phyloP scores from a whole-genome alignment of 768 basidiomycete genomes.

The Coprinopsis marcescibilis region DNA sequence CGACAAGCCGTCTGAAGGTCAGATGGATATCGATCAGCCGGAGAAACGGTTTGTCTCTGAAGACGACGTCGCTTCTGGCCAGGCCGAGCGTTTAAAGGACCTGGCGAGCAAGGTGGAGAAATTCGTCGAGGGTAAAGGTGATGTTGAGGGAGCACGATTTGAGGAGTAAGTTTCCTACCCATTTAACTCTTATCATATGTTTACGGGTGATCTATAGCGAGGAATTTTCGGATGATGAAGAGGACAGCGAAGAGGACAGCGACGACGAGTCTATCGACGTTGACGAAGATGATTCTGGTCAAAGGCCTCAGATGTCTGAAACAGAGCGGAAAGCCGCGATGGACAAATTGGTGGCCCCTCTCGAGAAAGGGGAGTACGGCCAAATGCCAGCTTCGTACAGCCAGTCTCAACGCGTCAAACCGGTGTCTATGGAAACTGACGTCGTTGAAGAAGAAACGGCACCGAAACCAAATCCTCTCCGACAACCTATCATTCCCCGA shows the following conservation, averaged over 20 bases:
- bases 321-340: slow-evolving; percentile 57
- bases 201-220: slow-evolving; percentile 6
- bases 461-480: slow-evolving; percentile 32
- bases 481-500: slow-evolving; percentile 76
- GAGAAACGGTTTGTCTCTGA: slow-evolving; percentile 34
- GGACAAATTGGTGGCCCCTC: slow-evolving; percentile 74
- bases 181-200: background rate
- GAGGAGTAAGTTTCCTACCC: slow-evolving; percentile 62
- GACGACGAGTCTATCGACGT: slow-evolving; percentile 8
- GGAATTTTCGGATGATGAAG: slow-evolving; percentile 56
- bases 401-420: slow-evolving; percentile 64
- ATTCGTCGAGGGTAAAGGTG: slow-evolving; percentile 91
- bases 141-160: slow-evolving; percentile 83
- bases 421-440: slow-evolving; percentile 38
- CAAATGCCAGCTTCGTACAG: slow-evolving; percentile 69
- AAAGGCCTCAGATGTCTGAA: slow-evolving; percentile 8
- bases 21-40: slow-evolving; percentile 46
- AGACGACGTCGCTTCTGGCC: slow-evolving; percentile 52
- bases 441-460: slow-evolving; percentile 21
- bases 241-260: slow-evolving; percentile 14
- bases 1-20: slow-evolving; percentile 14
- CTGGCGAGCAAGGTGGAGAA: slow-evolving; percentile 81
- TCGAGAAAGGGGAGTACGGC: slow-evolving; percentile 85
- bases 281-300: background rate
- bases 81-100: slow-evolving; percentile 64